These are phyloP conservation scores for Acanthamoeba sp. DNA, from an alignment of 208 protist species.

Conservation along the genomic window DNA sequence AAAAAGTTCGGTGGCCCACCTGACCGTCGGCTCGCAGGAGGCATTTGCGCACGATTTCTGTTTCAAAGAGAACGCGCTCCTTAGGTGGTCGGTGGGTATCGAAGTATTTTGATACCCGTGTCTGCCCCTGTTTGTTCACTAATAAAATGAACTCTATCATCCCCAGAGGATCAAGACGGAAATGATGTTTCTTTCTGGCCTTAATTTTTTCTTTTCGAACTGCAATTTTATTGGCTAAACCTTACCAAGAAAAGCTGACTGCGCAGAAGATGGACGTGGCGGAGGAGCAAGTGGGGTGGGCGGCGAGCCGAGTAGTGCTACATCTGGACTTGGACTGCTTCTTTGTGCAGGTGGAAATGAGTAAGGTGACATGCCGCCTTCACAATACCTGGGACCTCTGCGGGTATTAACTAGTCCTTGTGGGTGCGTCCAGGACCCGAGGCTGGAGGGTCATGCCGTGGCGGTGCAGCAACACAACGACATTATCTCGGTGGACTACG, in stretches of 20 bases:
- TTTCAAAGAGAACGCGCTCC: constrained; percentile 92
- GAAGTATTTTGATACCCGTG: constrained; percentile 95
- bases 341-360: constrained; percentile 42
- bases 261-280: no score
- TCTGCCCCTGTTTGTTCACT: constrained; percentile 98
- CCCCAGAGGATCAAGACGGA: not conserved
- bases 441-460: not conserved
- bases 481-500: constrained; percentile 42
- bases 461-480: constrained; percentile 71
- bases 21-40: constrained; percentile 91
- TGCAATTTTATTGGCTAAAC: not conserved
- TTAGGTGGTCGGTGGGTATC: constrained; percentile 90
- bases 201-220: no score
- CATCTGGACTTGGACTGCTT: constrained; percentile 63
- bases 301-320: not conserved
- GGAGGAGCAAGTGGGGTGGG: not conserved
- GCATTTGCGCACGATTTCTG: constrained; percentile 96
- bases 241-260: no score
- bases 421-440: not conserved
- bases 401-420: not conserved
- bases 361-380: not conserved
- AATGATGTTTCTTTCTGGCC: not conserved
- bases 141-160: constrained; percentile 97
- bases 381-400: not conserved
- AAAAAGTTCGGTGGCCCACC: no score